phyloP scores from a whole-genome alignment of 2,329 filamentous ascomycete genomes.

The Tolypocladium endophyticum region DNA sequence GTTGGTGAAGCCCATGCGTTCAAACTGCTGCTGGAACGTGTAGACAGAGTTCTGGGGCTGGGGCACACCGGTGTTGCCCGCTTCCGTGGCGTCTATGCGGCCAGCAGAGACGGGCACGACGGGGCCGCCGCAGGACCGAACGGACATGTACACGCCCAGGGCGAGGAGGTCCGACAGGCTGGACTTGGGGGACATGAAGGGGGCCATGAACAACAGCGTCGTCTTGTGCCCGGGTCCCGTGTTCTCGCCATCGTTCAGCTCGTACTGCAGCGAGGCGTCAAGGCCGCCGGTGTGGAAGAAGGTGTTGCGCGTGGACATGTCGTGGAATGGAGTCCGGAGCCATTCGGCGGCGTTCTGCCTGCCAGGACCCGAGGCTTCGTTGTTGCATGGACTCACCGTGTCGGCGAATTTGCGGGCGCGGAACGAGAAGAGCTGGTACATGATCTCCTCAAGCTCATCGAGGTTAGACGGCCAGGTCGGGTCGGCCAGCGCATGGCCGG shows the following conservation, averaged over 20 bases:
- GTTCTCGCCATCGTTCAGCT: conserved; percentile 45
- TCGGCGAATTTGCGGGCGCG: conserved; percentile 43
- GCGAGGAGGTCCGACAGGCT: conserved; percentile 49
- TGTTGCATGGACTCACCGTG: conserved; percentile 45
- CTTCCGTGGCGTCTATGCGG: conserved; percentile 39
- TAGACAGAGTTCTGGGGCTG: conserved; percentile 43
- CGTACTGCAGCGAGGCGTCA: conserved; percentile 50
- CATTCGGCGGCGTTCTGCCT: conserved; percentile 51
- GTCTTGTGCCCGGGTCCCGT: conserved; percentile 42
- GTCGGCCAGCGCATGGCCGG: conserved; percentile 26
- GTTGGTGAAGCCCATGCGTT: conserved; percentile 44
- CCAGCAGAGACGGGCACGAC: conserved; percentile 41
- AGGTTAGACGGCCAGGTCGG: conserved; percentile 50
- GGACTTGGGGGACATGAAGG: conserved; percentile 38
- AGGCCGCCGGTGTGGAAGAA: conserved; percentile 39
- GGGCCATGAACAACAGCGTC: conserved; percentile 42
- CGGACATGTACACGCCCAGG: conserved; percentile 45
- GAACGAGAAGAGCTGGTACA: conserved; percentile 48
- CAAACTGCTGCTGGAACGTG: conserved; percentile 44
- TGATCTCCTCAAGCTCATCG: conserved; percentile 54
- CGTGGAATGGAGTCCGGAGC: conserved; percentile 51
- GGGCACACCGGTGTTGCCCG: conserved; percentile 40
- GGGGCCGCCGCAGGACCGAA: conserved; percentile 48
- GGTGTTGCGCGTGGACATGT: conserved; percentile 45
- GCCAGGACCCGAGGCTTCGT: conserved; percentile 39